Percentiles rank a stretch among this genome's conserved stretches.
phyloP scores from a whole-genome alignment of 2,329 filamentous ascomycete genomes.

The Diaporthe sp. region DNA sequence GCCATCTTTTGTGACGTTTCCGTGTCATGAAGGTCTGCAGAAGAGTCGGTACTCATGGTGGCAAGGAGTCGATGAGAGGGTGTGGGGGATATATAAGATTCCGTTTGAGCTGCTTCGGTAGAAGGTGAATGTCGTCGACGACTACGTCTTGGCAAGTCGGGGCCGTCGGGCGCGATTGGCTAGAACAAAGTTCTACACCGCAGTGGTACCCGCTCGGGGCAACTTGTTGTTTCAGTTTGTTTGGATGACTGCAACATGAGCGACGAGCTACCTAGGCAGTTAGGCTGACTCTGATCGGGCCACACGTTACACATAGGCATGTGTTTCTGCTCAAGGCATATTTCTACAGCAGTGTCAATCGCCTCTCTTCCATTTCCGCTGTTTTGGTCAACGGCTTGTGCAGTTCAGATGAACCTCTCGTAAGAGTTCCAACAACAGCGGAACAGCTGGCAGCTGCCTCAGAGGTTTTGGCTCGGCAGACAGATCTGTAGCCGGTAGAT shows the following conservation, averaged over 20 bases:
- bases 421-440: not conserved
- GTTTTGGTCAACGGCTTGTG: not conserved
- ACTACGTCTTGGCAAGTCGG: conserved; percentile 4
- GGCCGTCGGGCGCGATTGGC: conserved; percentile 1
- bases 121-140: conserved; percentile 4
- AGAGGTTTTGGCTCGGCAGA: not conserved
- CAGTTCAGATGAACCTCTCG: conserved; percentile 20
- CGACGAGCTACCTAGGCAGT: not conserved
- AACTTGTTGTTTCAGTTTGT: conserved; percentile 19
- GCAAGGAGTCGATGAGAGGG: not conserved
- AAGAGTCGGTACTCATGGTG: conserved; percentile 6
- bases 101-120: not conserved
- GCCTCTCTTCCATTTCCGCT: not conserved
- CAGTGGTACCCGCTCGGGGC: conserved; percentile 10
- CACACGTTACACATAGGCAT: not conserved
- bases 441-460: not conserved
- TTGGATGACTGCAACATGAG: conserved; percentile 26
- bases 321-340: not conserved
- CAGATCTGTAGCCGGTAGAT: not conserved
- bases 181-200: not conserved
- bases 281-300: not conserved
- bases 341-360: not conserved
- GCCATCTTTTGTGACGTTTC: not conserved
- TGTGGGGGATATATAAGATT: conserved; percentile 7
- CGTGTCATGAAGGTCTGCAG: not conserved